Percentiles rank a stretch among this genome's conserved stretches.
Evolutionary conservation across 495 filamentous ascomycete species (phyloP).

Genomic region (Penicillium coffeae): DNA sequence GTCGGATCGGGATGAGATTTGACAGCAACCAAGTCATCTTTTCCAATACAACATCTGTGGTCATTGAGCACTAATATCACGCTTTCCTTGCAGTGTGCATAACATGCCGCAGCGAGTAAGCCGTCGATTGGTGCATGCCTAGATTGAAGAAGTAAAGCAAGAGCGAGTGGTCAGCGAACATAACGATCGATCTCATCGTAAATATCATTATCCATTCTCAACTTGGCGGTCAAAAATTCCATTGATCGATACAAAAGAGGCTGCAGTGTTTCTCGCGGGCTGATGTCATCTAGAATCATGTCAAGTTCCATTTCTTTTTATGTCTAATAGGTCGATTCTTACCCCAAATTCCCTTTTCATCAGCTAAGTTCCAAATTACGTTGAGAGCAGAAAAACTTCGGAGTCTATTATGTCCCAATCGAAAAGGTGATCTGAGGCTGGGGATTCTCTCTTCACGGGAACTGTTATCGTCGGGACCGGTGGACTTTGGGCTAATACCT

Average conservation of each 20-base stretch:
- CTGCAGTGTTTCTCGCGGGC: constrained; percentile 1
- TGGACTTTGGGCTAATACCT: no score
- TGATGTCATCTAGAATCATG: constrained; percentile 2
- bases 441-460: no score
- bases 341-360: constrained; percentile 4
- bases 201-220: constrained; percentile 3
- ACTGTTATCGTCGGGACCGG: no score
- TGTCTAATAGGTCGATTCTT: background rate
- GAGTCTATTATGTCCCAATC: no score
- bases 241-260: constrained; percentile 5
- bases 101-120: background rate
- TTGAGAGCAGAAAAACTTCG: no score
- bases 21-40: constrained; percentile 1
- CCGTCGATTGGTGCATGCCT: constrained; percentile 1
- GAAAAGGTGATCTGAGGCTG: no score
- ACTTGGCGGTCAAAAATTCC: background rate
- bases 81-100: constrained; percentile 4
- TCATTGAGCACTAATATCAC: constrained; percentile 5
- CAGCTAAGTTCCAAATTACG: constrained; percentile 4
- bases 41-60: constrained; percentile 3
- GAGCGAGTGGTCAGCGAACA: background rate
- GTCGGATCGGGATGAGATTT: constrained; percentile 1
- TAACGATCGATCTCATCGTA: constrained; percentile 1
- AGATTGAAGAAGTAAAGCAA: constrained; percentile 8
- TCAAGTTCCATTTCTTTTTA: background rate